These are phyloP conservation scores for Arthrobotrys megalospora DNA, from an alignment of 2,329 filamentous ascomycete species.

Conservation along the genomic window DNA sequence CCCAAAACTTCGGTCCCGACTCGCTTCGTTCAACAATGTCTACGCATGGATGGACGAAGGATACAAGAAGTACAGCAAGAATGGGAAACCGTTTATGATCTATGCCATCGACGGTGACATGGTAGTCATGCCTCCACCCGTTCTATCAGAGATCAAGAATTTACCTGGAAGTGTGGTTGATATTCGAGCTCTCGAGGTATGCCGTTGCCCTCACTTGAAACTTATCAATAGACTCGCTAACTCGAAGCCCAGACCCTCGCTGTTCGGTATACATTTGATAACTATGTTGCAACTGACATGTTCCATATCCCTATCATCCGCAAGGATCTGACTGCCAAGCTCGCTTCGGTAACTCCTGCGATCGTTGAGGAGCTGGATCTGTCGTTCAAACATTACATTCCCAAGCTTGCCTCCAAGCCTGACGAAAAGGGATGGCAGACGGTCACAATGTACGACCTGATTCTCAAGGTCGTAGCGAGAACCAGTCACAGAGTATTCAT, in stretches of 20 bases:
- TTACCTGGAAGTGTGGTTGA: constrained; percentile 30
- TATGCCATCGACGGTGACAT: constrained; percentile 53
- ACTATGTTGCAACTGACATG: constrained; percentile 50
- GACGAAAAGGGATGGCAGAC: constrained; percentile 66
- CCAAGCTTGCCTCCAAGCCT: constrained; percentile 34
- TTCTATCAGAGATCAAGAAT: constrained; percentile 53
- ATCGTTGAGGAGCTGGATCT: constrained; percentile 56
- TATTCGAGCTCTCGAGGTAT: constrained; percentile 47
- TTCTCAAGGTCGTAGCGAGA: constrained; percentile 70
- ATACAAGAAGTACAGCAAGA: constrained; percentile 53
- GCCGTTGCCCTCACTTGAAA: not conserved
- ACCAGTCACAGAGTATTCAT: constrained; percentile 71
- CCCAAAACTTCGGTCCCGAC: constrained; percentile 40
- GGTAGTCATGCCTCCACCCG: constrained; percentile 37
- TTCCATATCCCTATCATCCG: constrained; percentile 58
- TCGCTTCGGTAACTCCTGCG: constrained; percentile 51
- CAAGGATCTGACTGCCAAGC: constrained; percentile 55
- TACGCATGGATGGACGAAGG: constrained; percentile 44
- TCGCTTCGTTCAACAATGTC: constrained; percentile 30
- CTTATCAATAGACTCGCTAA: constrained; percentile 10
- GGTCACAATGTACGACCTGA: constrained; percentile 67
- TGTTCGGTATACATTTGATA: constrained; percentile 53
- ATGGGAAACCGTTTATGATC: constrained; percentile 57
- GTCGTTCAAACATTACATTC: constrained; percentile 48
- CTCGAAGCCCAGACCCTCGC: constrained; percentile 34